Evolutionary conservation across 371 early-diverging fungal genomes (phyloP), one percentile per base, ranked within the genome.

Genomic region (Blakeslea trispora): DNA sequence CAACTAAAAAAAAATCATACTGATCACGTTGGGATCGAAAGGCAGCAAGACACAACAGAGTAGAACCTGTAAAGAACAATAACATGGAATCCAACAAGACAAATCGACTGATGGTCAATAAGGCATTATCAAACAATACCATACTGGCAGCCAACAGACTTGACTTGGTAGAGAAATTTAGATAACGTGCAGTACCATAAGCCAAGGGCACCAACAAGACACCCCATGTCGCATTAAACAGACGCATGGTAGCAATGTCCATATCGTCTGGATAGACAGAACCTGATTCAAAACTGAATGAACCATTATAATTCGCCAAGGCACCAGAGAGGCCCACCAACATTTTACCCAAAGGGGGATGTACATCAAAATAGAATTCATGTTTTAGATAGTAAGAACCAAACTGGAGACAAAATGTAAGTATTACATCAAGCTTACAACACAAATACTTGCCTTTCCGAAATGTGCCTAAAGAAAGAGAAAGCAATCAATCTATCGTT

Each of bases 271-370:
- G 98, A 71, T 96, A 99, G 5, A 56, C 59, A 3, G 69, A 67
- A 9, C 94, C 96, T 15, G 96, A 95, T 19, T 92, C 88, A 64
- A 99, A 99, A 1, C 75, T 78, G 66, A 97, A 99, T 0, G 85
- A 74, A 5, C 94, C 95, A 69, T 96, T 83, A 68, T 95, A 98
- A 8, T 93, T 91, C 13, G 90, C 92, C 6, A 99, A 34, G 17
- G 83, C 71, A 46, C 95, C 99, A 10, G 96, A 87, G 9, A 99
- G 70, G 0, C 92, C 99, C 8, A 96, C 91, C 19, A 99, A 79
- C 88, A 99, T 94, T 75, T 99, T 99, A 41, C 99, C 99, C 32
- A 99, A 82, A 1, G 99, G 99, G 35, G 99, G 99, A 75, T 99
- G 99, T 0, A 99, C 99, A 78, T 99, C 99, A 73, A 96, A 97